phyloP scores from a whole-genome alignment of 2,329 filamentous ascomycete genomes.

The Simplicillium aogashimaense region DNA sequence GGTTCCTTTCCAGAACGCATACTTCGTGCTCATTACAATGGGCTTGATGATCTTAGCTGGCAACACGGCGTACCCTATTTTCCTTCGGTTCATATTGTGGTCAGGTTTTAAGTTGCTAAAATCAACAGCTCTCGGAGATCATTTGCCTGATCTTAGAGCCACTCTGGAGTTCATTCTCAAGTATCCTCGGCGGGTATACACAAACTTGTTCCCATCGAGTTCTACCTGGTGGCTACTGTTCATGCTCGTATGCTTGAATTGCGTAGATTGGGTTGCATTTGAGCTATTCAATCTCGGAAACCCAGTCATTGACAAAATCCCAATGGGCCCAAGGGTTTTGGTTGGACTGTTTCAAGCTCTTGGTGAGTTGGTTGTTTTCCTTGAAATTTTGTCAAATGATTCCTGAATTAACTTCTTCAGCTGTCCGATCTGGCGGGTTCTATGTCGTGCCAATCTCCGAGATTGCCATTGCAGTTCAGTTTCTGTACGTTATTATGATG shows the following conservation, averaged over 20 bases:
- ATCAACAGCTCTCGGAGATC: constrained; percentile 23
- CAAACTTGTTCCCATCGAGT: constrained; percentile 52
- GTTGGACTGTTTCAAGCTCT: constrained; percentile 57
- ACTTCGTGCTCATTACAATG: constrained; percentile 42
- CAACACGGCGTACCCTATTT: constrained; percentile 56
- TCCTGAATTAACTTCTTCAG: constrained; percentile 15
- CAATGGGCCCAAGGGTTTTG: constrained; percentile 42
- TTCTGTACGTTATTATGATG: constrained; percentile 56
- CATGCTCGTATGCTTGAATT: constrained; percentile 50
- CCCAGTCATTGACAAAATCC: constrained; percentile 38
- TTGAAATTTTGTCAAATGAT: background rate
- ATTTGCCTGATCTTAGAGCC: constrained; percentile 30
- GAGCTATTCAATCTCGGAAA: constrained; percentile 58
- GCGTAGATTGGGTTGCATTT: constrained; percentile 55
- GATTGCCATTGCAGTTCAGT: constrained; percentile 46
- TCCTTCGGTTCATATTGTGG: constrained; percentile 52
- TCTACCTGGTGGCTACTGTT: constrained; percentile 58
- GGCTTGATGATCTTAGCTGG: constrained; percentile 51
- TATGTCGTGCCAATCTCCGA: constrained; percentile 52
- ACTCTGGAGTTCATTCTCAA: constrained; percentile 44
- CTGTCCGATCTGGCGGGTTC: constrained; percentile 56
- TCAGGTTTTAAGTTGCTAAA: constrained; percentile 30
- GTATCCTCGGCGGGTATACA: constrained; percentile 49
- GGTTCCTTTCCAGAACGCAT: constrained; percentile 44
- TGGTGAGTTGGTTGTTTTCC: constrained; percentile 23